Base-by-base conservation (phyloP, 2,329 filamentous ascomycete species). In the Trichoderma endophyticum region DNA sequence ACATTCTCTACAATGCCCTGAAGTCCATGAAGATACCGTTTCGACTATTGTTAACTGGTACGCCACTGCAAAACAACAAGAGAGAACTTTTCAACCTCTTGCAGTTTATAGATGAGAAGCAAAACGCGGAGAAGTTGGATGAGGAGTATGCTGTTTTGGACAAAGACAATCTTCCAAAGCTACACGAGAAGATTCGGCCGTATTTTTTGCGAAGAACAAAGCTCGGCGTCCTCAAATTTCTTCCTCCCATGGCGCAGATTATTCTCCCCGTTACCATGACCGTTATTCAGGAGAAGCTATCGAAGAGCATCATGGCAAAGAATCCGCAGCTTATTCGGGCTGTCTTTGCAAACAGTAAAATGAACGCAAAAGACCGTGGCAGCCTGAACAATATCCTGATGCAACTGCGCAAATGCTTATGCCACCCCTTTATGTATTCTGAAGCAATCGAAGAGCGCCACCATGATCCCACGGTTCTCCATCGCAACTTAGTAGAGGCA, bases 191-290 rank as follows among this genome's bases (percentile, higher is more conserved):
- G 78, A 97, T 98, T 73, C 89, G 93, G 2, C 89, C 89, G 0
- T 91, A 90, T 76, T 91, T 91, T 75, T 80, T 91, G 28, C 84
- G 89, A 61, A 91, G 96, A 59, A 98, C 96, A 3, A 99, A 99
- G 80, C 91, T 91, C 14, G 91, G 95, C 73, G 95, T 98, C 0
- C 85, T 99, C 67, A 95, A 93, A 51, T 97, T 98, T 81, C 84
- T 99, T 11, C 96, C 96, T 0, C 91, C 95, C 0, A 94, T 99
- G 89, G 92, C 93, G 1, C 95, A 98, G 78, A 94, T 99, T 76
- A 98, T 99, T 73, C 84, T 99, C 5, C 96, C 96, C 0, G 91
- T 99, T n/a, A 95, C 93, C 3, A 98, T 98, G 95, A 95, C 93
- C 2, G 86, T 94, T 15, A 85, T 99, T 14, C 97, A 99, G 79